phyloP scores from a whole-genome alignment of 306 rosid species.

The Macrotyloma uniflorum region DNA sequence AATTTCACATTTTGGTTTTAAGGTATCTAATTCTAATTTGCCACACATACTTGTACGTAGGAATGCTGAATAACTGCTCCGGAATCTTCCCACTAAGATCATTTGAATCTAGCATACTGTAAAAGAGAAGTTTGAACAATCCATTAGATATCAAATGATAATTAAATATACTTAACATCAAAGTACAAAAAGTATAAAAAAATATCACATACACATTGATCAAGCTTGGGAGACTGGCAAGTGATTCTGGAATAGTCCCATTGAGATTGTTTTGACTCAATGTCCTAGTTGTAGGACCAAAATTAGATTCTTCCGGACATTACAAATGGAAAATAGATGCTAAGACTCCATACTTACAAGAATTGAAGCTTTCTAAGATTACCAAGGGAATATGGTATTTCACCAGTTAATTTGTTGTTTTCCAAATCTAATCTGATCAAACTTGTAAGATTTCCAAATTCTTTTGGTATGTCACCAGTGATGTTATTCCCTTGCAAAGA shows the following conservation, averaged over 20 bases:
- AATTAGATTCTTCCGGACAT: slow-evolving; percentile 34
- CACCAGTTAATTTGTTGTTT: slow-evolving; percentile 72
- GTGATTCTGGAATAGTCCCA: slow-evolving; percentile 80
- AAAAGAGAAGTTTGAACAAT: slow-evolving; percentile 40
- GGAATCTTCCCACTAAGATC: slow-evolving; percentile 73
- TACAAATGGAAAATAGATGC: slow-evolving; percentile 27
- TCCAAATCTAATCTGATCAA: slow-evolving; percentile 72
- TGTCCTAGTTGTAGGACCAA: slow-evolving; percentile 57
- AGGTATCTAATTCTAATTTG: neutral
- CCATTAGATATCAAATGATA: slow-evolving; percentile 40
- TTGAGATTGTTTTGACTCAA: slow-evolving; percentile 73
- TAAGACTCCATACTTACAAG: slow-evolving; percentile 65
- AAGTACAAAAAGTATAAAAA: slow-evolving; percentile 2
- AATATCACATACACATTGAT: slow-evolving; percentile 64
- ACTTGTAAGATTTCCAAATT: slow-evolving; percentile 69
- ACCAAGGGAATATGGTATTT: slow-evolving; percentile 81
- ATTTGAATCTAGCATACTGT: slow-evolving; percentile 79
- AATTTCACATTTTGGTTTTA: too few species aligned
- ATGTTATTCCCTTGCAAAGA: slow-evolving; percentile 78
- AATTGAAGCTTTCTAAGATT: slow-evolving; percentile 73
- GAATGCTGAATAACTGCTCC: slow-evolving; percentile 55
- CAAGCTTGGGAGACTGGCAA: slow-evolving; percentile 62
- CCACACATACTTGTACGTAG: slow-evolving; percentile 69
- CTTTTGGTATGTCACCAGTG: slow-evolving; percentile 73
- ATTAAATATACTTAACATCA: slow-evolving; percentile 10